Base-by-base conservation (phyloP, 2,329 filamentous ascomycete genomes). In the Grosmannia huntii region DNA sequence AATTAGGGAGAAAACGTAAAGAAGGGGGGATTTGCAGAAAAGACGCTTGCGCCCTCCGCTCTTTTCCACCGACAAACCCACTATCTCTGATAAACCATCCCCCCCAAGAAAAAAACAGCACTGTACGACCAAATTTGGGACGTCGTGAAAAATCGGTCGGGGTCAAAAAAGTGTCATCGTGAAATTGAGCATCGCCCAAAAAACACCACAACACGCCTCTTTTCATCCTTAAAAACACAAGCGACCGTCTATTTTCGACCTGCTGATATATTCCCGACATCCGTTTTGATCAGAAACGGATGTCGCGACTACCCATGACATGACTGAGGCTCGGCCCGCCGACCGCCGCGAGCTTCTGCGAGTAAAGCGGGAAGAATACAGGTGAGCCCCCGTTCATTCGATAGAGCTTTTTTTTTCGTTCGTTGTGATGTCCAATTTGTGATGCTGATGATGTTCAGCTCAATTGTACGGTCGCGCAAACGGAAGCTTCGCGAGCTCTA, bases 401-500 rank as follows among this genome's bases (percentile, higher is more conserved):
- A 78, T 73, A 75, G 75, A 73, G 73, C 72, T 64, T 65, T 68
- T 69, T 76, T 74, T 75, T 75, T 73, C 75, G 75, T 77, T 76
- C 65, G 68, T 65, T 70, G 72, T 65, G 70, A 74, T 80, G 64
- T 69, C 58, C 65, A 66, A 72, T 75, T 73, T 56, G 67, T 61
- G 60, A 59, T 77, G 67, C 72, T 82, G 62, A 81, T 69, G 48
- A 27, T 62, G 62, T 65, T 60, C 69, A 87, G 84, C 75, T 78
- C 81, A 81, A 85, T 86, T 80, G 82, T 87, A 78, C 81, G 80
- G 73, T 89, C 87, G 79, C 87, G 89, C 74, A 94, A 95, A 82
- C 85, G 89, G 73, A 95, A 95, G 79, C 81, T 96, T 71, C 86
- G 86, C 71, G 87, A 94, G 76, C 81, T 96, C 67, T 95, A 87